Conservation (phyloP, 257 asterid species). For the Leonotis leonurus region DNA sequence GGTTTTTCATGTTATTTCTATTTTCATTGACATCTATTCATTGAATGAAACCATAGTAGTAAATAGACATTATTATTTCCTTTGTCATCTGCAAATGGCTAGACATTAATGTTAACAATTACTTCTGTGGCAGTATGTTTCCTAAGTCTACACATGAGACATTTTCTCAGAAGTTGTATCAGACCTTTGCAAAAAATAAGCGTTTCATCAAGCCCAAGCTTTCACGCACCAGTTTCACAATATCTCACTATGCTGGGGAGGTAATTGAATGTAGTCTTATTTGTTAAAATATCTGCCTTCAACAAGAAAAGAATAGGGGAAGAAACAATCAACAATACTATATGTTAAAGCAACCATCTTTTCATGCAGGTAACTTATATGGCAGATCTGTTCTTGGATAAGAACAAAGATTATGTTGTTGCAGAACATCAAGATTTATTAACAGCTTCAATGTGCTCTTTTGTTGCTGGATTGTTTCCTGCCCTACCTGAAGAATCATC, state of each 20-base stretch:
- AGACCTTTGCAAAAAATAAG: slow-evolving; percentile 68
- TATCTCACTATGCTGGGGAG: slow-evolving; percentile 94
- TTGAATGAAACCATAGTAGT: background rate
- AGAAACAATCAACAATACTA: background rate
- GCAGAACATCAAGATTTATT: slow-evolving; percentile 89
- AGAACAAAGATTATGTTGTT: slow-evolving; percentile 89
- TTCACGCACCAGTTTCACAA: slow-evolving; percentile 78
- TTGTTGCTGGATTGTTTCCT: slow-evolving; percentile 85
- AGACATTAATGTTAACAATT: slow-evolving; percentile 4
- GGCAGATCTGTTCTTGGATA: slow-evolving; percentile 85
- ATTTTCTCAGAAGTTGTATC: slow-evolving; percentile 86
- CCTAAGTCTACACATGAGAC: slow-evolving; percentile 90
- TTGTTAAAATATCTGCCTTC: background rate
- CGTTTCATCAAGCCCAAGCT: slow-evolving; percentile 92
- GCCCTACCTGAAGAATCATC: slow-evolving; percentile 76
- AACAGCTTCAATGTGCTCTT: slow-evolving; percentile 69
- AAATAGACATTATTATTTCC: background rate
- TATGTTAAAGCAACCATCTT: slow-evolving; percentile 3
- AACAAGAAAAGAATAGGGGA: background rate
- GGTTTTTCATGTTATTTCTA: background rate
- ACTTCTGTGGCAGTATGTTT: slow-evolving; percentile 64
- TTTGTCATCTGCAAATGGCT: slow-evolving; percentile 7
- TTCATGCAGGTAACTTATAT: slow-evolving; percentile 59
- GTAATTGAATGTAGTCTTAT: slow-evolving; percentile 28
- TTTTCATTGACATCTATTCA: background rate